Evolutionary conservation across 2,329 filamentous ascomycete genomes (phyloP).

Genomic region (Aulographum hederae): DNA sequence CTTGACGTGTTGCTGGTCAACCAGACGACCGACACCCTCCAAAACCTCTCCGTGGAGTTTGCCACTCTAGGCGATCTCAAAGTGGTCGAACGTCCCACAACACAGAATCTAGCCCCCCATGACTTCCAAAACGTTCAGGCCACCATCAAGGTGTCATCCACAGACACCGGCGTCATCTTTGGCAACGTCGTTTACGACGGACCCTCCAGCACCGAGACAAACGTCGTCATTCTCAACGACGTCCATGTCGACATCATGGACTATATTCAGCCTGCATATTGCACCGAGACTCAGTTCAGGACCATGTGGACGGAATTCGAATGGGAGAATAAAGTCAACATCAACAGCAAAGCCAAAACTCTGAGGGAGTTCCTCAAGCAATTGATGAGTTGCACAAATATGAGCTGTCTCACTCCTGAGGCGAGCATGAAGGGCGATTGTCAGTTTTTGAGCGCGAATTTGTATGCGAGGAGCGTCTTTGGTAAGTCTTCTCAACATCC

Average conservation of each 20-base stretch:
- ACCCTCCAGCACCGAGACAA: conserved; percentile 75
- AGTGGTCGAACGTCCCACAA: conserved; percentile 89
- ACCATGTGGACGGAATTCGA: conserved; percentile 99
- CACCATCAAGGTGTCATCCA: conserved; percentile 96
- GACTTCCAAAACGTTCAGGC: conserved; percentile 98
- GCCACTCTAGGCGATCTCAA: conserved; percentile 96
- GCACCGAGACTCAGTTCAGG: conserved; percentile 94
- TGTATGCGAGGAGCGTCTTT: conserved; percentile 93
- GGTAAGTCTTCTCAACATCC: conserved; percentile 52
- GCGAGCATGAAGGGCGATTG: conserved; percentile 94
- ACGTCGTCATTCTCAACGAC: conserved; percentile 95
- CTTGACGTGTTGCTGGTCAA: conserved; percentile 93
- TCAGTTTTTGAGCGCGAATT: conserved; percentile 90
- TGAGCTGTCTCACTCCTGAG: conserved; percentile 93
- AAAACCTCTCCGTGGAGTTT: conserved; percentile 95
- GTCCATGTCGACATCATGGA: conserved; percentile 99
- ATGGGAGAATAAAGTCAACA: conserved; percentile 99
- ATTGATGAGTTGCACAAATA: conserved; percentile 95
- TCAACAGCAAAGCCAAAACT: conserved; percentile 90
- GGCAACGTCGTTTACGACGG: conserved; percentile 98
- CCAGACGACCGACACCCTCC: conserved; percentile 87
- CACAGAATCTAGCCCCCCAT: conserved; percentile 85
- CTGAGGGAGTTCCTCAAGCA: conserved; percentile 83
- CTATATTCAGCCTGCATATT: conserved; percentile 93
- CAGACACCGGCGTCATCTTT: conserved; percentile 96